These are phyloP conservation scores for Fraxinus anomala DNA, from an alignment of 257 asterid species.

Conservation along the genomic window DNA sequence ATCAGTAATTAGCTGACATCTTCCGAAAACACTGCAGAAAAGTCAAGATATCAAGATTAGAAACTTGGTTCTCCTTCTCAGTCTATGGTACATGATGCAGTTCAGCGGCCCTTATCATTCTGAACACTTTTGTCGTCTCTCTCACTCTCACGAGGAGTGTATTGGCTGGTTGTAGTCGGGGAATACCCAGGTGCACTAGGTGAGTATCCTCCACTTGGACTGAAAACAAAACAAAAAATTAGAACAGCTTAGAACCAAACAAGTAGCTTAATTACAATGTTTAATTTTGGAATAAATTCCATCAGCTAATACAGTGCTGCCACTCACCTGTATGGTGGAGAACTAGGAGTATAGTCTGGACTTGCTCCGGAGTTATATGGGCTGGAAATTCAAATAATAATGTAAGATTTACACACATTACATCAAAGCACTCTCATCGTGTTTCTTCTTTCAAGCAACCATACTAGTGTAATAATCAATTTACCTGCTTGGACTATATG, in stretches of 20 bases:
- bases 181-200: constrained; percentile 97
- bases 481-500: constrained; percentile 98
- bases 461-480: not conserved
- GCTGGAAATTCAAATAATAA: constrained; percentile 46
- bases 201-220: constrained; percentile 97
- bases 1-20: not conserved
- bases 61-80: not conserved
- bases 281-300: not conserved
- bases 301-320: not conserved
- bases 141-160: constrained; percentile 66
- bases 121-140: constrained; percentile 60
- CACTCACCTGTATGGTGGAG: constrained; percentile 85
- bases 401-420: constrained; percentile 13
- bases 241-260: not conserved
- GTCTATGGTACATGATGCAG: not conserved
- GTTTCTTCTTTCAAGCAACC: not conserved
- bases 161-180: constrained; percentile 87
- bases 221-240: constrained; percentile 30
- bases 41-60: not conserved
- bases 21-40: not conserved
- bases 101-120: constrained; percentile 52
- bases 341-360: constrained; percentile 86
- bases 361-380: constrained; percentile 66
- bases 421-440: not conserved
- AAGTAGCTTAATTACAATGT: not conserved